phyloP scores from a whole-genome alignment of 306 rosid species.

The Bauhinia variegata region DNA sequence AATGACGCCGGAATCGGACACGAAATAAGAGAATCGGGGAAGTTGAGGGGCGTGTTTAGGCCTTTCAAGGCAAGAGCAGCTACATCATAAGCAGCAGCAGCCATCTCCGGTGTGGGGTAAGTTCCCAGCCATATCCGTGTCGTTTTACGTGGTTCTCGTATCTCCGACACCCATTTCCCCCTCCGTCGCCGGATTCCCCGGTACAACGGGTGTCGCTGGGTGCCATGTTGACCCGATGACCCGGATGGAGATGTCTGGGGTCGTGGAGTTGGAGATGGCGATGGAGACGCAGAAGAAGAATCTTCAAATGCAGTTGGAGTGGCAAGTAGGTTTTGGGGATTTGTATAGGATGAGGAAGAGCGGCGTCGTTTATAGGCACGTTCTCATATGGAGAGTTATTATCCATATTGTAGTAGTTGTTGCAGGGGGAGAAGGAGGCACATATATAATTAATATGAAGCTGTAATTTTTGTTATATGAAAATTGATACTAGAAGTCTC shows the following conservation, averaged over 20 bases:
- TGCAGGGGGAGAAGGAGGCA: not conserved
- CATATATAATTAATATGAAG: not conserved
- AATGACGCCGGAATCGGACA: constrained; percentile 76
- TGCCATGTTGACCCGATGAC: constrained; percentile 8
- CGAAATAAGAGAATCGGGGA: constrained; percentile 54
- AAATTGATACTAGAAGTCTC: no score
- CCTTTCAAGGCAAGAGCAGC: constrained; percentile 92
- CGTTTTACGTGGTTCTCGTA: constrained; percentile 87
- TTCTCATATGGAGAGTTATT: constrained; percentile 27
- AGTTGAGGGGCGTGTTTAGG: constrained; percentile 64
- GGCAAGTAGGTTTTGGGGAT: not conserved
- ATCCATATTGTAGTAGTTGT: no score
- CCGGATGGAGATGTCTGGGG: no score
- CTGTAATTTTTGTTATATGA: not conserved
- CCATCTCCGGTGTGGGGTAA: constrained; percentile 80
- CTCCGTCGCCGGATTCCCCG: constrained; percentile 76
- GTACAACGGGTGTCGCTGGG: constrained; percentile 47
- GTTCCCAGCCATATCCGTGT: constrained; percentile 96
- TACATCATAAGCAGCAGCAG: constrained; percentile 92
- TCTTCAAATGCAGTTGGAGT: not conserved
- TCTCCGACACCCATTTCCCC: constrained; percentile 97
- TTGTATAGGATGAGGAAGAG: constrained; percentile 28
- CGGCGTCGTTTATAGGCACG: not conserved
- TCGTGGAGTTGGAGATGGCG: constrained; percentile 20
- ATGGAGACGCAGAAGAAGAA: no score